Conservation (phyloP, 495 filamentous ascomycete genomes). For the Acidomyces sp. region DNA sequence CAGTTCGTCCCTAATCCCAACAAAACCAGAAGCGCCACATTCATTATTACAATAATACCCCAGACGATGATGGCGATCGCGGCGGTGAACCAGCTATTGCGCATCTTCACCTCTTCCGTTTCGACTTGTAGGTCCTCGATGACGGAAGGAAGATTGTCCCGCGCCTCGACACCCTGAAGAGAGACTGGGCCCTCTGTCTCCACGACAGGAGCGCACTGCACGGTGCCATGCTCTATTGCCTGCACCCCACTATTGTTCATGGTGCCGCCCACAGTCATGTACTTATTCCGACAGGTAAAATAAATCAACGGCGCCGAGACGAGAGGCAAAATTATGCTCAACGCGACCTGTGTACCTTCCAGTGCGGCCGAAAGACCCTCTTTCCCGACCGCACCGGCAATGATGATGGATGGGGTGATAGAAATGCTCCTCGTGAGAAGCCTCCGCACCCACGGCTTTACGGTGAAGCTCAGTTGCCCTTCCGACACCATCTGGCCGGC, state of each 20-base stretch:
- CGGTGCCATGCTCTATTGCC: not conserved
- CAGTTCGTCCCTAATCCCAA: conserved; percentile 18
- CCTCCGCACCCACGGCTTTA: conserved; percentile 58
- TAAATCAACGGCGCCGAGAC: conserved; percentile 73
- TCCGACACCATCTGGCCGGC: conserved; percentile 74
- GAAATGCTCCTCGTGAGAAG: conserved; percentile 59
- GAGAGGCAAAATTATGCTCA: conserved; percentile 72
- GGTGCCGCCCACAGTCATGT: conserved; percentile 53
- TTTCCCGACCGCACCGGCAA: conserved; percentile 62
- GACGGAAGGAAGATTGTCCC: not conserved
- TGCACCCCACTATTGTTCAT: not conserved
- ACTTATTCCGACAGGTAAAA: conserved; percentile 68
- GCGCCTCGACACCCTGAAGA: no score
- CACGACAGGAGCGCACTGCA: not conserved
- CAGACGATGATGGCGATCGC: conserved; percentile 27
- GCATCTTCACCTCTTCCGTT: conserved; percentile 22
- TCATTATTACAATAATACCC: conserved; percentile 31
- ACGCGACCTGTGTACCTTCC: conserved; percentile 63
- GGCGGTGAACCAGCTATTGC: conserved; percentile 27
- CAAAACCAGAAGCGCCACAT: conserved; percentile 29
- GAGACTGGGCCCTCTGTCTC: not conserved
- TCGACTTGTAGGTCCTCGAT: not conserved
- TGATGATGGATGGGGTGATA: conserved; percentile 70
- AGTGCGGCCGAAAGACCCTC: conserved; percentile 60
- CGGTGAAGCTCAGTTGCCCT: conserved; percentile 58